Evolutionary conservation across 2,329 filamentous ascomycete genomes (phyloP).

Genomic region (Monosporascus sp.): DNA sequence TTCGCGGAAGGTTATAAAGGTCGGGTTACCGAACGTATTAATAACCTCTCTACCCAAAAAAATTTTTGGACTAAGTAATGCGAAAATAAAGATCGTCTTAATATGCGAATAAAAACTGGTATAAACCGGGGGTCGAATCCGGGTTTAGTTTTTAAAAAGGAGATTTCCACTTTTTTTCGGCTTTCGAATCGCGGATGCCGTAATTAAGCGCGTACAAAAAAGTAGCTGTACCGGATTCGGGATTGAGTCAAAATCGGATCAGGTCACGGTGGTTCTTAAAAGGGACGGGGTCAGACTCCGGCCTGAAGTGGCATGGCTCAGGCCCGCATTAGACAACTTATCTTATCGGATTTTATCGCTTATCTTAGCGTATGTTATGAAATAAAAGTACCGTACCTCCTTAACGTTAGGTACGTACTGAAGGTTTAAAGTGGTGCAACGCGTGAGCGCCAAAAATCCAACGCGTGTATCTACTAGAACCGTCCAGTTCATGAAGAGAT

Average conservation of each 20-base stretch:
- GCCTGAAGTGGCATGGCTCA: no score
- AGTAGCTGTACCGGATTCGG: no score
- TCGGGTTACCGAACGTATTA: constrained; percentile 26
- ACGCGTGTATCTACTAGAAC: background rate
- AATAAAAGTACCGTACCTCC: no score
- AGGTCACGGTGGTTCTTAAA: no score
- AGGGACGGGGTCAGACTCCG: no score
- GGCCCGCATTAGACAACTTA: no score
- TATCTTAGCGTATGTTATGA: background rate
- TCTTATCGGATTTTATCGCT: background rate
- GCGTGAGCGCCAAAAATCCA: background rate
- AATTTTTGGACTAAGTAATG: constrained; percentile 18
- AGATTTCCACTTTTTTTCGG: constrained; percentile 8
- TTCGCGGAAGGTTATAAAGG: constrained; percentile 21
- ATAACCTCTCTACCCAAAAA: constrained; percentile 27
- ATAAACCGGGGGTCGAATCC: constrained; percentile 23
- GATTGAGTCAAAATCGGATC: no score
- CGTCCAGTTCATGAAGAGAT: no score
- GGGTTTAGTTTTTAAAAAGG: constrained; percentile 24
- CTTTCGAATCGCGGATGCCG: constrained; percentile 1
- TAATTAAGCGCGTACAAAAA: constrained; percentile 24
- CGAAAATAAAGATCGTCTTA: constrained; percentile 27
- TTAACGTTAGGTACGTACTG: no score
- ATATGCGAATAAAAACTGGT: constrained; percentile 24
- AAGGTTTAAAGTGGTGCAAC: no score